phyloP scores from a whole-genome alignment of 2,329 filamentous ascomycete species.

The Periconia sp. region DNA sequence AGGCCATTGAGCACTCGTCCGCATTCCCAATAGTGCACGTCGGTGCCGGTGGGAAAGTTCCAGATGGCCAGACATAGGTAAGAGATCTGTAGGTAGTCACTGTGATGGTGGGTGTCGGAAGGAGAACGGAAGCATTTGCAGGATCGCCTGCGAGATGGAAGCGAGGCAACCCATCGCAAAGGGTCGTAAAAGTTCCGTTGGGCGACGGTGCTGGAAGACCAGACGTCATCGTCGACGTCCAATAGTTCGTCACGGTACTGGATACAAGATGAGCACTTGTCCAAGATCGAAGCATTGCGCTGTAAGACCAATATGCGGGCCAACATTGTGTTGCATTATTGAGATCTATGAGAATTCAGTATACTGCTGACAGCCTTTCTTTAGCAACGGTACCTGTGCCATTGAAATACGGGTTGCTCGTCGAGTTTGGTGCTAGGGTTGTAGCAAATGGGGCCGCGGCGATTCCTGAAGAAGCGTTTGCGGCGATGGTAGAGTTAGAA shows the following conservation, averaged over 20 bases:
- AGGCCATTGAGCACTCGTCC: constrained; percentile 1
- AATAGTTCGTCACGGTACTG: background rate
- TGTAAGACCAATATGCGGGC: constrained; percentile 8
- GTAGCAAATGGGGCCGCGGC: too few species aligned
- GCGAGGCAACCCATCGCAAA: constrained; percentile 9
- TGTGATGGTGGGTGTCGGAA: constrained; percentile 6
- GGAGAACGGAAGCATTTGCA: background rate
- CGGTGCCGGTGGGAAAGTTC: background rate
- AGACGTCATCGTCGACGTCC: background rate
- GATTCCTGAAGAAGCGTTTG: too few species aligned
- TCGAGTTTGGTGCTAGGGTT: too few species aligned
- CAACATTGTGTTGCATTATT: constrained; percentile 13
- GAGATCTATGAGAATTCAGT: too few species aligned
- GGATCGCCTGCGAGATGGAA: background rate
- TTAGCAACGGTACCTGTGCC: too few species aligned
- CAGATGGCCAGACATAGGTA: background rate
- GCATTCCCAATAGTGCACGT: background rate
- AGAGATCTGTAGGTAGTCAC: background rate
- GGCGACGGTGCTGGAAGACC: background rate
- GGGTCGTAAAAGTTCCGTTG: background rate
- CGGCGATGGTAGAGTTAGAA: too few species aligned
- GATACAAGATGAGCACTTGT: too few species aligned
- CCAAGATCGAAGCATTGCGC: too few species aligned
- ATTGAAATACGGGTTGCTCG: too few species aligned
- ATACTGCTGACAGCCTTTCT: too few species aligned